Conservation (phyloP, 2,329 filamentous ascomycete species). For the Cladobotryum mycophilum region DNA sequence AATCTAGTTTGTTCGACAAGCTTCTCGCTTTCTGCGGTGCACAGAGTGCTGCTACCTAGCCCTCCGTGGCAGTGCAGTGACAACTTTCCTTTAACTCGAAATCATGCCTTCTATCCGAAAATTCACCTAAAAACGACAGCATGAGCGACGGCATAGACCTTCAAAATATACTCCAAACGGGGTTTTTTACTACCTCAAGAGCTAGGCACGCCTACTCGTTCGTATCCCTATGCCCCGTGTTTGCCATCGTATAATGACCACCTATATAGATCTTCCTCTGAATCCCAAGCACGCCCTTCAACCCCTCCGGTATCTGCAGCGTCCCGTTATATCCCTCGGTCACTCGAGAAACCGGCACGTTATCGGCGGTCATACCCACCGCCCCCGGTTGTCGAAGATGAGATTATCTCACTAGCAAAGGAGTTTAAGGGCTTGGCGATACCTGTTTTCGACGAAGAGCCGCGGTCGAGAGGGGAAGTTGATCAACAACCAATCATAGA, state of each 20-base stretch:
- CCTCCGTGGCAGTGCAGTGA: background rate
- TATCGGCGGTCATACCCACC: slow-evolving; percentile 44
- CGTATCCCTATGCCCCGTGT: slow-evolving; percentile 1
- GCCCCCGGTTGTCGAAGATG: slow-evolving; percentile 63
- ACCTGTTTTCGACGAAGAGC: slow-evolving; percentile 43
- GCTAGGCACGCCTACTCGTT: slow-evolving; percentile 27
- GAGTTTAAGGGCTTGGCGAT: slow-evolving; percentile 43
- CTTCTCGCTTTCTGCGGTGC: background rate
- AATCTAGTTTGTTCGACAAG: too few relatives aligned
- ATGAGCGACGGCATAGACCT: slow-evolving; percentile 42
- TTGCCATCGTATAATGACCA: slow-evolving; percentile 1
- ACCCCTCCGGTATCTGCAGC: slow-evolving; percentile 10
- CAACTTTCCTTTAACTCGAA: background rate
- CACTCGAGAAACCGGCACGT: slow-evolving; percentile 7
- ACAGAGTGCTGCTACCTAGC: background rate
- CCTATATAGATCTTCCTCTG: slow-evolving; percentile 17
- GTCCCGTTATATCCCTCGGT: slow-evolving; percentile 5
- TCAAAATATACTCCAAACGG: slow-evolving; percentile 41
- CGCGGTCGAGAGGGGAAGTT: slow-evolving; percentile 54
- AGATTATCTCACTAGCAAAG: slow-evolving; percentile 53
- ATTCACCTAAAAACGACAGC: slow-evolving; percentile 15
- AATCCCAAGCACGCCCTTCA: background rate
- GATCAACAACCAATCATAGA: slow-evolving; percentile 64
- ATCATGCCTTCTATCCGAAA: background rate
- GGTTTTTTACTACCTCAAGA: slow-evolving; percentile 45